These are phyloP conservation scores for Rubia tinctorum DNA, from an alignment of 305 asterid species.

Conservation along the genomic window DNA sequence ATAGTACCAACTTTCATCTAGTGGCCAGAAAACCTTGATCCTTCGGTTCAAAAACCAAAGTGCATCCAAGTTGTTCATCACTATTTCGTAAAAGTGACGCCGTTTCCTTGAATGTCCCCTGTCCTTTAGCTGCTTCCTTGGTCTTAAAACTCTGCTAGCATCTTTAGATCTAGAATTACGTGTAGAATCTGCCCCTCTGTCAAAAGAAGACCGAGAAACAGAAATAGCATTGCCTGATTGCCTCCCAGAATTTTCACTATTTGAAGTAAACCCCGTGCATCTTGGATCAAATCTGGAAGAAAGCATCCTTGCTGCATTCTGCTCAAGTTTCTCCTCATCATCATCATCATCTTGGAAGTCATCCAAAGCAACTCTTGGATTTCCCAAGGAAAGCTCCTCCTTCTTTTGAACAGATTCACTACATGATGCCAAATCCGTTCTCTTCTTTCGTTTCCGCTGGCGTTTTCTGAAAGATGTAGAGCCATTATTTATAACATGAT, in stretches of 20 bases:
- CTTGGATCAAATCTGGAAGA: constrained; percentile 97
- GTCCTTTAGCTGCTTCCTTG: constrained; percentile 59
- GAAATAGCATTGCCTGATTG: constrained; percentile 47
- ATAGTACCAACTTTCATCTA: constrained; percentile 94
- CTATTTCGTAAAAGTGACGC: constrained; percentile 93
- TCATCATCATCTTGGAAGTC: constrained; percentile 74
- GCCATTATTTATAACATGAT: constrained; percentile 36
- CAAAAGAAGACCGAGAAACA: constrained; percentile 43
- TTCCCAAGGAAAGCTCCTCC: constrained; percentile 48
- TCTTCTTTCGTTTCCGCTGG: constrained; percentile 45
- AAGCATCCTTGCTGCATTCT: constrained; percentile 99
- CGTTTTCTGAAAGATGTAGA: constrained; percentile 37
- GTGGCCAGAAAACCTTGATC: constrained; percentile 91
- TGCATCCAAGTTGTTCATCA: constrained; percentile 62
- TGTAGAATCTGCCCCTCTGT: constrained; percentile 39
- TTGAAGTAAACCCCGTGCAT: constrained; percentile 80
- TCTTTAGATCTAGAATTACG: constrained; percentile 55
- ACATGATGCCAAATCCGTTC: constrained; percentile 37
- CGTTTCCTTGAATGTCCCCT: constrained; percentile 69
- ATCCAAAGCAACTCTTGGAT: constrained; percentile 35
- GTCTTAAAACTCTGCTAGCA: constrained; percentile 68
- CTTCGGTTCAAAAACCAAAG: constrained; percentile 68
- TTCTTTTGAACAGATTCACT: constrained; percentile 39
- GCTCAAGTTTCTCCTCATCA: constrained; percentile 98
- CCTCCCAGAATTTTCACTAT: constrained; percentile 43